Percentiles rank a stretch among this genome's conserved stretches.
These are phyloP conservation scores for Fraxinus greggii DNA, from an alignment of 305 asterid species.

Conservation along the genomic window DNA sequence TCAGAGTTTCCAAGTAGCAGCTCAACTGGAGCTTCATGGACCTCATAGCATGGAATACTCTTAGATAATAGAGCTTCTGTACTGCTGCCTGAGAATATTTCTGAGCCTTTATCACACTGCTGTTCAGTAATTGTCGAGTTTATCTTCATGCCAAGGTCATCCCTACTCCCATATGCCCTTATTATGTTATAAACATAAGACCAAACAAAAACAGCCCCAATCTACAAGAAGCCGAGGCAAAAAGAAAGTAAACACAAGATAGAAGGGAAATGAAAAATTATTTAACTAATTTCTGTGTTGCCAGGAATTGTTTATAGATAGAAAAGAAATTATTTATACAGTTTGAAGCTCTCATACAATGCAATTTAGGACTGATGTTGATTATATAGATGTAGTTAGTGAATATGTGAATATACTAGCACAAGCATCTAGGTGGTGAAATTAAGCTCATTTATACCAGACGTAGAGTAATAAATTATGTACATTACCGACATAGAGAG, in stretches of 20 bases:
- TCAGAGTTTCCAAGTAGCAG: not conserved
- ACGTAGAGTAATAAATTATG: not conserved
- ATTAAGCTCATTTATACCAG: not conserved
- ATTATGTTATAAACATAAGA: slow-evolving; percentile 30
- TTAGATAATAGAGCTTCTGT: slow-evolving; percentile 19
- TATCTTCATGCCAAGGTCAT: not conserved
- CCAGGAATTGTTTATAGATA: not conserved
- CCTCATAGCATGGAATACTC: slow-evolving; percentile 9
- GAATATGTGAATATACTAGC: not conserved
- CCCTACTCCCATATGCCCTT: slow-evolving; percentile 23
- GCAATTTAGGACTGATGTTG: not conserved
- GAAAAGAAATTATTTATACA: not conserved
- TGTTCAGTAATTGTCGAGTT: slow-evolving; percentile 14
- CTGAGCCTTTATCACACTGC: slow-evolving; percentile 14
- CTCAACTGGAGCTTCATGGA: slow-evolving; percentile 16
- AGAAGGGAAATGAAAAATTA: not conserved
- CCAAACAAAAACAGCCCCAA: slow-evolving; percentile 42
- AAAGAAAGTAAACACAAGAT: slow-evolving; percentile 4
- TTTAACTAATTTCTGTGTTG: not conserved
- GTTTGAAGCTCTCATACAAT: not conserved
- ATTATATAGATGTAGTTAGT: not conserved
- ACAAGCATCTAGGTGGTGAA: not conserved
- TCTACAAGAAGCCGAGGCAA: slow-evolving; percentile 12
- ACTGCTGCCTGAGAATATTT: slow-evolving; percentile 7
- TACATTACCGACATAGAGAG: slow-evolving; percentile 43